A percentile compares a stretch with the other conserved stretches of the same genome.
phyloP scores from a whole-genome alignment of 768 basidiomycete species.

The Kwoniella bestiolae region DNA sequence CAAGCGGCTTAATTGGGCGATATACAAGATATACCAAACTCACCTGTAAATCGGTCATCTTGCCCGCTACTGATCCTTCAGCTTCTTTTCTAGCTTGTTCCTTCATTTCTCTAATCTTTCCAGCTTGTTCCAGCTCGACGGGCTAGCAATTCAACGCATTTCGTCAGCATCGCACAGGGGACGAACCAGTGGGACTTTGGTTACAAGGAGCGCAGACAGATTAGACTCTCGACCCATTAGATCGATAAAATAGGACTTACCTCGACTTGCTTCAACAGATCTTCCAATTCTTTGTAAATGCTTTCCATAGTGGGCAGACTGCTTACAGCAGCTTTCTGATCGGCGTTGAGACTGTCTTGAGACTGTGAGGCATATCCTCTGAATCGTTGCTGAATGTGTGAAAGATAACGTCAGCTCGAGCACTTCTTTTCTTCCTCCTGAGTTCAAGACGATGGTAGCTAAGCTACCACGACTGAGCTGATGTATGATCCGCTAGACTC shows the following conservation, averaged over 20 bases:
- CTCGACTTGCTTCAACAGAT: slow-evolving; percentile 82
- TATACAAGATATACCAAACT: slow-evolving; percentile 5
- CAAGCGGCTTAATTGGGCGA: too few species aligned
- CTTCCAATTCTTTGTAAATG: slow-evolving; percentile 77
- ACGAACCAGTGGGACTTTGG: too few species aligned
- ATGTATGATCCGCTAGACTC: slow-evolving; percentile 42
- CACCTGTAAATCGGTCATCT: slow-evolving; percentile 33
- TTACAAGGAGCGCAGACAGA: too few species aligned
- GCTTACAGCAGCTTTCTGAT: slow-evolving; percentile 76
- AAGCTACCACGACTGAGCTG: too few species aligned
- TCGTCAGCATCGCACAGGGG: slow-evolving; percentile 6
- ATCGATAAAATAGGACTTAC: too few species aligned
- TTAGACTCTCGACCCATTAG: too few species aligned
- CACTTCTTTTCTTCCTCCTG: neutral
- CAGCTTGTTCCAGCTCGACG: slow-evolving; percentile 44
- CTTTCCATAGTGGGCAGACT: slow-evolving; percentile 77
- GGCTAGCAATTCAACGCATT: slow-evolving; percentile 12
- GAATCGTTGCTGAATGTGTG: slow-evolving; percentile 67
- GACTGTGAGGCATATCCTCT: slow-evolving; percentile 71
- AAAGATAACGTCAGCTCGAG: neutral
- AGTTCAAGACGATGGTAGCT: too few species aligned
- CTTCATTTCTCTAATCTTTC: slow-evolving; percentile 38
- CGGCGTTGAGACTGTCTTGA: slow-evolving; percentile 78
- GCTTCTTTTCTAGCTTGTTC: slow-evolving; percentile 20
- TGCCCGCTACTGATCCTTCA: slow-evolving; percentile 10